Percentiles rank a stretch among this genome's conserved stretches.
Evolutionary conservation across 2,329 filamentous ascomycete genomes (phyloP).

Genomic region (Colletotrichum liriopes): DNA sequence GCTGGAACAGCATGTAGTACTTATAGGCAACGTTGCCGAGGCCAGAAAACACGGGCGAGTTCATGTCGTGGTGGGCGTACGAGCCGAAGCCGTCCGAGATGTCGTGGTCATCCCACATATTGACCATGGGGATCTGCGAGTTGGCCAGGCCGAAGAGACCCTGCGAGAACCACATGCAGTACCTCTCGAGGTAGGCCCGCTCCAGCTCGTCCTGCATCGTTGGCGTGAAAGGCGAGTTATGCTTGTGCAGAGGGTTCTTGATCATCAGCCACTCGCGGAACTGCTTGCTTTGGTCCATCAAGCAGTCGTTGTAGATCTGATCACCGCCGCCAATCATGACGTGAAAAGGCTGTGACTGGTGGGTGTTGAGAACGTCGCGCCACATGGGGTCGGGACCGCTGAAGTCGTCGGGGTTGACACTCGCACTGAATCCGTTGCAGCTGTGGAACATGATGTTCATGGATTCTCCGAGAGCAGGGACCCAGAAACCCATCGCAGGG

Average conservation of each 20-base stretch:
- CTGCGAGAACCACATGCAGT: constrained; percentile 96
- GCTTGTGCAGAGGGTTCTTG: constrained; percentile 85
- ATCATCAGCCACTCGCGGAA: constrained; percentile 90
- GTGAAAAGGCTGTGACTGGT: constrained; percentile 94
- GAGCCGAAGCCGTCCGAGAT: constrained; percentile 94
- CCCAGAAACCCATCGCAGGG: constrained; percentile 93
- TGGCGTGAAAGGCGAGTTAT: constrained; percentile 81
- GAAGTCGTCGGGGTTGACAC: constrained; percentile 83
- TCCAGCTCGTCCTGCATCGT: constrained; percentile 93
- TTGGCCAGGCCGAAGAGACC: constrained; percentile 94
- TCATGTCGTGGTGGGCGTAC: constrained; percentile 94
- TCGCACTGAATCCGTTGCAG: constrained; percentile 94
- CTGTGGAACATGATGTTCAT: constrained; percentile 99
- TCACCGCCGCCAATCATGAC: constrained; percentile 98
- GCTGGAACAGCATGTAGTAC: constrained; percentile 99
- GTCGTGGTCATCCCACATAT: constrained; percentile 97
- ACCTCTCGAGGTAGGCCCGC: constrained; percentile 88
- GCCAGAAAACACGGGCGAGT: constrained; percentile 89
- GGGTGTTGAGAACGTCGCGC: constrained; percentile 94
- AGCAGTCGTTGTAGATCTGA: constrained; percentile 94
- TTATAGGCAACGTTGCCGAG: constrained; percentile 95
- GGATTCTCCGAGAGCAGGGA: constrained; percentile 84
- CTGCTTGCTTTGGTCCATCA: constrained; percentile 80
- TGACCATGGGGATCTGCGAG: constrained; percentile 97
- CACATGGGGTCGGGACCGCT: constrained; percentile 96